Conservation (phyloP, 495 filamentous ascomycete species). For the Neurospora sp. region DNA sequence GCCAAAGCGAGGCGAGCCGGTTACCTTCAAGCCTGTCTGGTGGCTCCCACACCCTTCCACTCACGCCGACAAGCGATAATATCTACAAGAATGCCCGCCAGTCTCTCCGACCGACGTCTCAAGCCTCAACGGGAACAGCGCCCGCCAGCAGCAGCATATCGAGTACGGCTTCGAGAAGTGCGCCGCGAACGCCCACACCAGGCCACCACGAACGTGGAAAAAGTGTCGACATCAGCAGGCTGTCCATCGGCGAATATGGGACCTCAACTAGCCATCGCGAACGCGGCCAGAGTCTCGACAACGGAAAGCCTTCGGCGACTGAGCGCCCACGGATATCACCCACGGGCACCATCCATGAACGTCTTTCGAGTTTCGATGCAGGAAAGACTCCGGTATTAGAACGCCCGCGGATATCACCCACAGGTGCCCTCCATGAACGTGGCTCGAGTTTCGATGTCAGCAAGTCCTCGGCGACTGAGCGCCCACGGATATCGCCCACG, state of each 20-base stretch:
- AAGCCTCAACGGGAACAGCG: constrained; percentile 43
- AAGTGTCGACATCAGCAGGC: constrained; percentile 40
- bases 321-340: constrained; percentile 26
- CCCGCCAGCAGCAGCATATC: constrained; percentile 15
- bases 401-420: constrained; percentile 24
- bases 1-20: constrained; percentile 58
- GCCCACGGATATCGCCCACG: constrained; percentile 23
- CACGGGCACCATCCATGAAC: constrained; percentile 22
- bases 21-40: constrained; percentile 30
- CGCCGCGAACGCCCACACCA: background rate
- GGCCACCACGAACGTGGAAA: constrained; percentile 36
- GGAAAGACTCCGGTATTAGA: constrained; percentile 32
- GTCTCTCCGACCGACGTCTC: constrained; percentile 67
- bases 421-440: constrained; percentile 25
- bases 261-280: constrained; percentile 20
- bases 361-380: constrained; percentile 41
- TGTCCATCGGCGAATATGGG: constrained; percentile 27
- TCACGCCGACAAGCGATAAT: constrained; percentile 39
- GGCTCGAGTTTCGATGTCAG: constrained; percentile 41
- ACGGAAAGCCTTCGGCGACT: constrained; percentile 32
- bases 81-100: constrained; percentile 63
- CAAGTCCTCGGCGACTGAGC: constrained; percentile 31
- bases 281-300: constrained; percentile 42
- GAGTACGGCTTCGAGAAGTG: constrained; percentile 2
- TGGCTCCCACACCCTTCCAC: constrained; percentile 27